These are phyloP conservation scores for Solanum chacoense DNA, from an alignment of 305 asterid species.

Conservation along the genomic window DNA sequence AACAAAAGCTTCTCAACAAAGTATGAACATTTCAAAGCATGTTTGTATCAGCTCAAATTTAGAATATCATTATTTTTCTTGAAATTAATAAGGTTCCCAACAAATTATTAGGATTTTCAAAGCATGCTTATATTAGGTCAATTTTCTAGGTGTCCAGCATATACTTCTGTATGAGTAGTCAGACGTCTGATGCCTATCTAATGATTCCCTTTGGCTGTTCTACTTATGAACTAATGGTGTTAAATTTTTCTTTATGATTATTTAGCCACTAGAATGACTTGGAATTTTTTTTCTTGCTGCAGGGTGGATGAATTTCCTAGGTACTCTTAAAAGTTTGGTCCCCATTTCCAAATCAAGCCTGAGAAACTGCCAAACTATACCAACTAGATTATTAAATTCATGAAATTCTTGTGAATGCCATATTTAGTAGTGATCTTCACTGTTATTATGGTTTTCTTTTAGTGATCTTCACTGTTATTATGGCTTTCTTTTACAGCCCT, in stretches of 20 bases:
- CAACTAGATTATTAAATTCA: conserved; percentile 3
- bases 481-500: conserved; percentile 51
- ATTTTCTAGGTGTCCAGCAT: not conserved
- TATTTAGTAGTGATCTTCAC: not conserved
- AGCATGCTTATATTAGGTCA: not conserved
- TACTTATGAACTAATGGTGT: not conserved
- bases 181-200: not conserved
- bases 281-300: conserved; percentile 19
- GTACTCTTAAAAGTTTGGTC: conserved; percentile 27
- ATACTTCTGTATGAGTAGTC: not conserved
- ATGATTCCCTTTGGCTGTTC: not conserved
- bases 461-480: not conserved
- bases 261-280: not conserved
- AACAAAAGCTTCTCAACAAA: not conserved
- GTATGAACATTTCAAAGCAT: not conserved
- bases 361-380: not conserved
- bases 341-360: not conserved
- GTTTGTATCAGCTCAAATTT: not conserved
- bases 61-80: not conserved
- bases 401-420: not conserved
- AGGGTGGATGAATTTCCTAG: conserved; percentile 90
- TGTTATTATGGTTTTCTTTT: conserved; percentile 15
- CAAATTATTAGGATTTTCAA: not conserved
- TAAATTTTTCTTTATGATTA: not conserved
- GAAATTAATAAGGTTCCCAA: not conserved